Percentiles rank a stretch among this genome's conserved stretches.
These are phyloP conservation scores for Lachancea dasiensis DNA, from an alignment of 805 yeast genomes.

Conservation along the genomic window DNA sequence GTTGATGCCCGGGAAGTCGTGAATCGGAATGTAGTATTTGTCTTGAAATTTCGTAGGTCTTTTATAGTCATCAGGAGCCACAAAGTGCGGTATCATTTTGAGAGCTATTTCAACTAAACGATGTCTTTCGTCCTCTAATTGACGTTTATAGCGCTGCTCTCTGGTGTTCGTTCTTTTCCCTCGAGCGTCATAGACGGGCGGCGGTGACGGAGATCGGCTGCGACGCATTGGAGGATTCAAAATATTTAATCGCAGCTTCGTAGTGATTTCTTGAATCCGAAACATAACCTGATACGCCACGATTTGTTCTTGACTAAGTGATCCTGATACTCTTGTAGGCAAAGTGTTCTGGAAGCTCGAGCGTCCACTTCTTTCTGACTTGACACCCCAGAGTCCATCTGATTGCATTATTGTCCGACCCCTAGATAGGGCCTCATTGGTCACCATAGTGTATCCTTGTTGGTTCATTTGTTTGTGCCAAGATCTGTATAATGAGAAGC, in stretches of 20 bases:
- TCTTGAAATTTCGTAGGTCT: conserved; percentile 69
- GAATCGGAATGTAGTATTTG: conserved; percentile 77
- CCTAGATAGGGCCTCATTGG: no score
- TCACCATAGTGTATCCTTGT: no score
- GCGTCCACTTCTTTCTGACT: conserved; percentile 5
- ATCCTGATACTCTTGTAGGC: conserved; percentile 41
- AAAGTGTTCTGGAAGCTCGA: conserved; percentile 17
- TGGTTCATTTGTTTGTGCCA: no score
- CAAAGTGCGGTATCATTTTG: conserved; percentile 64
- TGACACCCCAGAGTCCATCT: conserved; percentile 15
- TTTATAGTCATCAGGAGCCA: conserved; percentile 73
- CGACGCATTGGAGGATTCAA: conserved; percentile 42
- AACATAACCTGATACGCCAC: conserved; percentile 64
- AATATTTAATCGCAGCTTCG: conserved; percentile 46
- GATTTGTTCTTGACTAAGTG: conserved; percentile 69
- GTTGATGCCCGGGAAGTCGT: conserved; percentile 85
- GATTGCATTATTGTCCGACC: conserved; percentile 6
- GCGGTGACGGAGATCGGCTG: conserved; percentile 77
- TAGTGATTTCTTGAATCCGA: conserved; percentile 76
- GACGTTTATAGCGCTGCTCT: conserved; percentile 55
- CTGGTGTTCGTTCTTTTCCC: conserved; percentile 87
- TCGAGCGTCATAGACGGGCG: conserved; percentile 77
- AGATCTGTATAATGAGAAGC: no score
- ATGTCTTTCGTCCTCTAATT: conserved; percentile 74
- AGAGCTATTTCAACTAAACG: conserved; percentile 69